phyloP scores from a whole-genome alignment of 306 rosid species.

The Prosopis cineraria region DNA sequence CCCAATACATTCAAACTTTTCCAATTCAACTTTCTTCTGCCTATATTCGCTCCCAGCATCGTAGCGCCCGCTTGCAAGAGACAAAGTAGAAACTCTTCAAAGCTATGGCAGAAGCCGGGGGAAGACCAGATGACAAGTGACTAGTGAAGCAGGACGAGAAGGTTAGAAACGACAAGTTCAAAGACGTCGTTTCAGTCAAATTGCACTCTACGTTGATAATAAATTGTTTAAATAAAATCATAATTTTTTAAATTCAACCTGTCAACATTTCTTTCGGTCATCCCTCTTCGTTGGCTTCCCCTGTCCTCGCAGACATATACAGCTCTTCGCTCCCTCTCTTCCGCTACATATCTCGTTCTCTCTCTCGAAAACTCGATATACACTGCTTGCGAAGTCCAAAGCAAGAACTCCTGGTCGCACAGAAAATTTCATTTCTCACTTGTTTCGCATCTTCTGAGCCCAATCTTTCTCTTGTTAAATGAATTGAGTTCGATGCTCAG shows the following conservation, averaged over 20 bases:
- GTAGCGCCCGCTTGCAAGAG: not conserved
- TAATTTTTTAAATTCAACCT: too few species aligned
- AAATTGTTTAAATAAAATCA: too few species aligned
- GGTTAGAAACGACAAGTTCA: not conserved
- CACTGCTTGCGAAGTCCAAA: not conserved
- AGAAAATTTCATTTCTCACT: too few species aligned
- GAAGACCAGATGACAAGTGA: not conserved
- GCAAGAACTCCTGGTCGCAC: not conserved
- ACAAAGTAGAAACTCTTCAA: not conserved
- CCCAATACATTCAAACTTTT: constrained; percentile 15
- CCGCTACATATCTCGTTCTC: not conserved
- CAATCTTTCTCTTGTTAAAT: not conserved
- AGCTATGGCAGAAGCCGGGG: not conserved
- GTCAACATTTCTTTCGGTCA: not conserved
- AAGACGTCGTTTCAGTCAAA: not conserved
- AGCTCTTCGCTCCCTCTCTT: not conserved
- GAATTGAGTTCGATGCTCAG: not conserved
- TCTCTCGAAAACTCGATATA: not conserved
- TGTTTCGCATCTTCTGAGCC: not conserved
- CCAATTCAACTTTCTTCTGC: constrained; percentile 41
- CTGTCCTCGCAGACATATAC: not conserved
- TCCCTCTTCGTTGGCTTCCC: not conserved
- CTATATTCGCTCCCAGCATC: constrained; percentile 30
- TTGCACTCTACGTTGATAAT: too few species aligned
- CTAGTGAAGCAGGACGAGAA: not conserved